Conservation (phyloP, 495 filamentous ascomycete species). For the Friedmanniomyces simplex region DNA sequence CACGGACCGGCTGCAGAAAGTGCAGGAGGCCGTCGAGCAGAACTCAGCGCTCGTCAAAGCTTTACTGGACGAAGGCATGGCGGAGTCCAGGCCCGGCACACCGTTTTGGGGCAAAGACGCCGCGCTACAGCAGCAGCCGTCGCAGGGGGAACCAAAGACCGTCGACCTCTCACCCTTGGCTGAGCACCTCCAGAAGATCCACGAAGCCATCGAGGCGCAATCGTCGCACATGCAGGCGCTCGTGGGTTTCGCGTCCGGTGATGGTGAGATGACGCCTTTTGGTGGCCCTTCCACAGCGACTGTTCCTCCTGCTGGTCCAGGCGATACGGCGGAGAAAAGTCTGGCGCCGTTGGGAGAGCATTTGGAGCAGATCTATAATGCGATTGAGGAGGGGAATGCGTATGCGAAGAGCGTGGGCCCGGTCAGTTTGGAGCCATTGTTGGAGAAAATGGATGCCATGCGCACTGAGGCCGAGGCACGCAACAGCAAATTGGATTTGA, state of each 20-base stretch:
- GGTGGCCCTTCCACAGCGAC: not conserved
- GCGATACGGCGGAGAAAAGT: constrained; percentile 7
- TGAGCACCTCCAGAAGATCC: constrained; percentile 10
- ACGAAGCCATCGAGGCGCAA: constrained; percentile 17
- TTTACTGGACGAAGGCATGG: constrained; percentile 12
- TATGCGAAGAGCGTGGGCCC: not conserved
- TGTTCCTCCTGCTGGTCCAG: not conserved
- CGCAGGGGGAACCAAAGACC: not conserved
- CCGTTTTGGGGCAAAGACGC: constrained; percentile 12
- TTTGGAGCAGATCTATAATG: constrained; percentile 19
- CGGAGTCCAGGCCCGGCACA: constrained; percentile 5
- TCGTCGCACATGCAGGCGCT: constrained; percentile 11
- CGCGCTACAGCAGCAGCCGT: not conserved
- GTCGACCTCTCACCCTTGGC: constrained; percentile 10
- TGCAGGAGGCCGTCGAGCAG: constrained; percentile 19
- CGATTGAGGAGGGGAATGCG: constrained; percentile 19
- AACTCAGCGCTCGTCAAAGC: constrained; percentile 16
- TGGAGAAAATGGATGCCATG: not conserved
- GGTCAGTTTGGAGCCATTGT: not conserved
- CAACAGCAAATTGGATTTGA: constrained; percentile 3
- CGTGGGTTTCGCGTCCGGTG: constrained; percentile 12
- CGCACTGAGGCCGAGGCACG: not conserved
- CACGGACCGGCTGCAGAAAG: constrained; percentile 11
- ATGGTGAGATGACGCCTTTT: not conserved
- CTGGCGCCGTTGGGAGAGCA: constrained; percentile 16